These are phyloP conservation scores for Linum usitatissimum DNA, from an alignment of 345 rosid genomes.

Conservation along the genomic window DNA sequence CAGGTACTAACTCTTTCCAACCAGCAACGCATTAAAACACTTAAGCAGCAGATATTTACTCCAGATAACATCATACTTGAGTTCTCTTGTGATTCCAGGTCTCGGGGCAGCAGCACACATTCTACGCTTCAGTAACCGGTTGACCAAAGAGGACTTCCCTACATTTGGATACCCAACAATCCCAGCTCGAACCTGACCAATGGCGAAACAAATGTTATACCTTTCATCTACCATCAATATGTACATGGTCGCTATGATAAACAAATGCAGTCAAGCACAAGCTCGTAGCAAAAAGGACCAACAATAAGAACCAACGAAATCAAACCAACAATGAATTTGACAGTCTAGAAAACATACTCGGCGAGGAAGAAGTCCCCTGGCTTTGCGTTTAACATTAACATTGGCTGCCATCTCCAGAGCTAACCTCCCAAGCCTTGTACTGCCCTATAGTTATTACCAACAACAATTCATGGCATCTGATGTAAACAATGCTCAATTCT, in stretches of 20 bases:
- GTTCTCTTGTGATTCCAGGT: conserved; percentile 86
- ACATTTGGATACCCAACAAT: conserved; percentile 96
- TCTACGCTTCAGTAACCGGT: conserved; percentile 79
- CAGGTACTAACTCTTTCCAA: neutral
- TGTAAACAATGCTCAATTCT: neutral
- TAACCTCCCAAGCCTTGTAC: conserved; percentile 63
- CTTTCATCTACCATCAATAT: too few species aligned
- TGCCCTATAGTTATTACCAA: conserved; percentile 37
- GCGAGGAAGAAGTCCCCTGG: conserved; percentile 85
- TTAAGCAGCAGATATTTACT: neutral
- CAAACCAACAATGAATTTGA: neutral
- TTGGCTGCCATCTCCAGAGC: conserved; percentile 62
- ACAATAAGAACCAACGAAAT: neutral
- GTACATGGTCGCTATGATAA: too few species aligned
- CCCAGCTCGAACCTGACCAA: conserved; percentile 79
- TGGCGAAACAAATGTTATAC: neutral
- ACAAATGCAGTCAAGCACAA: neutral
- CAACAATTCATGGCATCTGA: neutral
- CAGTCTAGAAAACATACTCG: conserved; percentile 33
- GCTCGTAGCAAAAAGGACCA: neutral
- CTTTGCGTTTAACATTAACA: conserved; percentile 72
- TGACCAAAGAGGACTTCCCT: conserved; percentile 87
- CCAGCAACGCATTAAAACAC: too few species aligned
- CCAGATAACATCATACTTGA: conserved; percentile 39
- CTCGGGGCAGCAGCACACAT: conserved; percentile 91